Conservation (phyloP, 179 eudicot species). For the Pouteria campechiana region DNA sequence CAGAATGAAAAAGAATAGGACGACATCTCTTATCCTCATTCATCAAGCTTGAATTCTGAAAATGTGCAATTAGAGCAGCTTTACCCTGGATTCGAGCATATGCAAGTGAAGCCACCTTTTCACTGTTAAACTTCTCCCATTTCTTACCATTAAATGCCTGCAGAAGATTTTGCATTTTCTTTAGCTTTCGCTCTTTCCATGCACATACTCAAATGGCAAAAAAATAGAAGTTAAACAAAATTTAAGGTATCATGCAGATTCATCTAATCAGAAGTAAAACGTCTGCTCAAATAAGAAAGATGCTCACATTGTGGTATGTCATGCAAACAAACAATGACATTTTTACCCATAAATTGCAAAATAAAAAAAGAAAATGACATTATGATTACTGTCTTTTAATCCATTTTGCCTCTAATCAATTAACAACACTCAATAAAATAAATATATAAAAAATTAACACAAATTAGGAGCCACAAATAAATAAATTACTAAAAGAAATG, state of each 20-base stretch:
- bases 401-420: no score
- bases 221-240: not conserved
- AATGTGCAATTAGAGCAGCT: slow-evolving; percentile 75
- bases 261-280: no score
- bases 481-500: not conserved
- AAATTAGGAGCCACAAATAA: no score
- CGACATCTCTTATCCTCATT: slow-evolving; percentile 92
- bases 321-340: no score
- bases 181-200: not conserved
- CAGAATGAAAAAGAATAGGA: slow-evolving; percentile 72
- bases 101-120: slow-evolving; percentile 87
- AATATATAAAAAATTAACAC: no score
- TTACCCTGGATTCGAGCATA: slow-evolving; percentile 92
- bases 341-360: no score
- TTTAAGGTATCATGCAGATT: no score
- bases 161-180: not conserved
- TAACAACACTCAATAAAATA: no score
- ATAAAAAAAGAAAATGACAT: no score
- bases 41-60: slow-evolving; percentile 97
- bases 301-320: no score
- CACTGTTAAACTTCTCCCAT: slow-evolving; percentile 98
- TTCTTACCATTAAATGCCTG: slow-evolving; percentile 82
- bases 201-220: not conserved
- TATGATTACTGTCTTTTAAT: no score
- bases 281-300: no score